Evolutionary conservation across 768 basidiomycete species (phyloP).

Genomic region (Hebeloma cylindrosporum): DNA sequence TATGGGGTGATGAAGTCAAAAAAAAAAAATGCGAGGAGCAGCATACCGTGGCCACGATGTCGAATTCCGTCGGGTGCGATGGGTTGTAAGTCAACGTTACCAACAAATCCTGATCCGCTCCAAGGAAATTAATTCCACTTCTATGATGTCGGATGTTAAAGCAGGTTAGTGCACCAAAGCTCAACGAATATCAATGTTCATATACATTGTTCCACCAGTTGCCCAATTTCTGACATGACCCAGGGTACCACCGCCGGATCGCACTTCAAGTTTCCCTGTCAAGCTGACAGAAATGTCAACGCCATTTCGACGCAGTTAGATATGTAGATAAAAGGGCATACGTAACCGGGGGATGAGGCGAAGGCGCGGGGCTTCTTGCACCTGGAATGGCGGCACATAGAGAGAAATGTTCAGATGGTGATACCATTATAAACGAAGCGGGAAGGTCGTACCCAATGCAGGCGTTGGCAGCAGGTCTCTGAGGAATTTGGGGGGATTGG

Average conservation of each 20-base stretch:
- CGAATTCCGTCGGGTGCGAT: conserved; percentile 23
- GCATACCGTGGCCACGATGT: conserved; percentile 37
- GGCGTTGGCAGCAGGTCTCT: conserved; percentile 2
- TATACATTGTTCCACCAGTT: conserved; percentile 28
- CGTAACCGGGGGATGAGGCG: conserved; percentile 27
- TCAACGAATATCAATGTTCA: not conserved
- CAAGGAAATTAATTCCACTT: conserved; percentile 34
- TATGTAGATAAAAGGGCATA: conserved; percentile 12
- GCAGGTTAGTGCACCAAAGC: not conserved
- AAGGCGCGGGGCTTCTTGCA: conserved; percentile 13
- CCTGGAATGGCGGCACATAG: not conserved
- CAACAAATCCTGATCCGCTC: conserved; percentile 30
- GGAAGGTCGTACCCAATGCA: not conserved
- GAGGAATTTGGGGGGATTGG: conserved; percentile 29
- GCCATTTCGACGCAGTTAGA: not conserved
- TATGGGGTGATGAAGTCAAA: not conserved
- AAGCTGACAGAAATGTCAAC: conserved; percentile 21
- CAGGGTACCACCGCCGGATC: conserved; percentile 28
- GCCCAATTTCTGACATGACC: conserved; percentile 35
- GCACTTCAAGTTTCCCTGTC: conserved; percentile 39
- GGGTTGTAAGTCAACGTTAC: conserved; percentile 32
- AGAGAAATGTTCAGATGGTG: not conserved
- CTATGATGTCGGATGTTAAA: conserved; percentile 20
- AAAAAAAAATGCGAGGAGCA: not conserved
- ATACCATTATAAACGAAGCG: not conserved